Evolutionary conservation across 371 early-diverging fungal genomes (phyloP).

Genomic region (Circinella umbellata): DNA sequence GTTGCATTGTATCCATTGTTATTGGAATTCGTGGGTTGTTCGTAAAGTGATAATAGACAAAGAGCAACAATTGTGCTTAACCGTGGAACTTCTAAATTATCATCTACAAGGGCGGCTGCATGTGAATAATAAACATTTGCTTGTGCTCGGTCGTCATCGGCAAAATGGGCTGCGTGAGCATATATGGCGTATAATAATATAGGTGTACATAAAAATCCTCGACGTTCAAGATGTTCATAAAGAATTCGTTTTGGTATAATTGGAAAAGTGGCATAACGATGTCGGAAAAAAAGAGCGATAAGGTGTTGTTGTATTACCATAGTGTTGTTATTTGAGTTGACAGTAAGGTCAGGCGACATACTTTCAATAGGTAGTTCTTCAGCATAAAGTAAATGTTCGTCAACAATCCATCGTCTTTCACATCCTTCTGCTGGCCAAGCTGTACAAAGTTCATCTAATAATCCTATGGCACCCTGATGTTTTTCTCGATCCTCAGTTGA

Average conservation of each 20-base stretch:
- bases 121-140: constrained; percentile 34
- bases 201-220: constrained; percentile 47
- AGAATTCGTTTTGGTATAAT: constrained; percentile 44
- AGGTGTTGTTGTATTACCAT: constrained; percentile 22
- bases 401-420: constrained; percentile 28
- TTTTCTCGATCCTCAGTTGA: constrained; percentile 9
- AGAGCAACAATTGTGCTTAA: constrained; percentile 45
- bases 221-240: constrained; percentile 46
- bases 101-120: constrained; percentile 45
- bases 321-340: constrained; percentile 24
- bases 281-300: constrained; percentile 37
- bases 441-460: constrained; percentile 16
- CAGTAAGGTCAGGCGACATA: not conserved
- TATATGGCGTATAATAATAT: constrained; percentile 47
- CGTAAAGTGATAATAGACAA: constrained; percentile 37
- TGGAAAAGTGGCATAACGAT: constrained; percentile 32
- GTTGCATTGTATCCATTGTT: not conserved
- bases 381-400: constrained; percentile 22
- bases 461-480: constrained; percentile 8
- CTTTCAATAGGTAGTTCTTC: not conserved
- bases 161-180: constrained; percentile 44
- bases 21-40: constrained; percentile 20
- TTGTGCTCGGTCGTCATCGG: constrained; percentile 22
- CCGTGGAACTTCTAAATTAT: constrained; percentile 51
- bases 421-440: constrained; percentile 23